Evolutionary conservation across 768 basidiomycete genomes (phyloP), one percentile per base, ranked within the genome.

Genomic region (Leccinum pellstonianum): DNA sequence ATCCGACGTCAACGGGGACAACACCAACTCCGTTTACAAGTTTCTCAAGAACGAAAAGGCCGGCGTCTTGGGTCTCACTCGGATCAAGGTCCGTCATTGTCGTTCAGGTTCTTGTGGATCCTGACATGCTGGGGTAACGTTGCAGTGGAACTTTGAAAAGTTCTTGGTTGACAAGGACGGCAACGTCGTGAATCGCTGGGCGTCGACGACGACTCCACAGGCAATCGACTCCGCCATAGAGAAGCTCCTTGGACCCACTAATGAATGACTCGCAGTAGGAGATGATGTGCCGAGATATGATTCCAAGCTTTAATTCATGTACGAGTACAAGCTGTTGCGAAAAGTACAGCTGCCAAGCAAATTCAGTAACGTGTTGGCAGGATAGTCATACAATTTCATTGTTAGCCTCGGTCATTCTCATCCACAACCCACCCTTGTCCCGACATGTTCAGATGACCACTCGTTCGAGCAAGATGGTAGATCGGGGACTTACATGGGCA

Each of bases 71-170:
- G 89, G 91, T 17, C 74, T 91, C 52, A 79, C 81, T 1, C 79
- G 88, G 46, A 90, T 92, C 76, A 91, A 92, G 84, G 90, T 87
- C 50, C 12, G 78, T 71, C 46, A 29, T 35, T n/a, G 17, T 14
- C 3, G 52, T 27, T 52, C 38, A 4, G 27, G 3, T 47, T 48
- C 25, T 12, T 37, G 37, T 54, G 17, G 9, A n/a, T 46, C 6
- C 46, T 64, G 5, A 63, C 35, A 19, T 12, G 23, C 29, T 43
- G 23, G 23, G 46, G 12, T 14, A 21, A 3, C 17, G 27, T 17
- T 51, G 35, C 58, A 90, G 88, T 94, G 92, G 93, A 94, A 94
- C 75, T 93, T 93, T 73, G 91, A 92, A 74, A 92, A 92, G 73
- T 95, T 95, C 79, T 77, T 95, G 58, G 76, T 95, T 48, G 82